Base-by-base conservation (phyloP, 805 yeast species). In the Candida saitoana region DNA sequence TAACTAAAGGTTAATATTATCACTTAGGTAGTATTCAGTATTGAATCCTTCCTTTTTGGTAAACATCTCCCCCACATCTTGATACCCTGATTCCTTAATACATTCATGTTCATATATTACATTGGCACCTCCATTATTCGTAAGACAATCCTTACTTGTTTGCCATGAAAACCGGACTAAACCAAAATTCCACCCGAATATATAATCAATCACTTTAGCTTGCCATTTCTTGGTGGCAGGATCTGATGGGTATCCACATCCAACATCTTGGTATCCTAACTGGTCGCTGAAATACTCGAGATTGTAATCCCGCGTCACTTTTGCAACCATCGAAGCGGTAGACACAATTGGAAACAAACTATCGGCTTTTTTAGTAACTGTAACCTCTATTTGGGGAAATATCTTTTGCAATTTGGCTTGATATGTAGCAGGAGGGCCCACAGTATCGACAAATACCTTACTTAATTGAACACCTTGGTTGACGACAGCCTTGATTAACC, bases 161-260 rank as follows among this genome's bases (percentile, higher is more conserved):
- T 87, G 93, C 99, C 99, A 93, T 30, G 95, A 87, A 54, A 83
- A 93, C 39, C 99, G 66, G 6, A 84, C 73, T 36, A 83, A 77
- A 7, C 85, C 75, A 39, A 52, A 65, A 40, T 79, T 74, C 98
- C 98, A 93, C 0, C 98, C 98, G 62, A 87, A 87, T 11, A 91
- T 67, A 11, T 74, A 75, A 57, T 87, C 87, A 20, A 86, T 77
- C 18, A 73, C 68, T 0, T 61, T 50, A 31, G 76, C 72, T 32
- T 93, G 65, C 96, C 96, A 93, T 29, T 53, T 53, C n/a, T 76
- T 73, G 0, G 99, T 91, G 47, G 79, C 77, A 2, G 96, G 95
- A 61, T 93, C 99, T 3, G 90, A 77, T 0, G 99, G 98, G 60
- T 93, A 93, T 1, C 99, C 99, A 0, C 95, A 86, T 1, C 99